Evolutionary conservation across 2,329 filamentous ascomycete species (phyloP), one percentile per base, ranked within the genome.

Genomic region (Colletotrichum australisinense): DNA sequence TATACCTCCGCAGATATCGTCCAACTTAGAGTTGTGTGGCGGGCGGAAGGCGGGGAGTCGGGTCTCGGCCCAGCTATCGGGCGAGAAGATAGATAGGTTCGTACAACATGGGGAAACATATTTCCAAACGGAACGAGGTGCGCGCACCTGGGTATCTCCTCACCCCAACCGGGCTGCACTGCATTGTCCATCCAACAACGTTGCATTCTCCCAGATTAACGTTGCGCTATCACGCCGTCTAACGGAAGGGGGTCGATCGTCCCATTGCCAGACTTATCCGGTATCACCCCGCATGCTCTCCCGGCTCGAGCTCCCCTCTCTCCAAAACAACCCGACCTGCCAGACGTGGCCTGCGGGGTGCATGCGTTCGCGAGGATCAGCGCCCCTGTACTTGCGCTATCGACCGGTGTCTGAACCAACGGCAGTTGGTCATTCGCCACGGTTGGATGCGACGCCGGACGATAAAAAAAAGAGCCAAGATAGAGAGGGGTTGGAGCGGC

Each of bases 11-110:
- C 22, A 19, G n/a, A 14, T 8, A n/a, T 38, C 35, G 32, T 49
- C 62, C 19, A 28, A 62, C 55, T 57, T 71, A 62, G 7, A 66
- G 67, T 66, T 70, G 55, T 65, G 70, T 73, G 67, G 67, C 70
- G 55, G 67, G 46, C 38, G 56, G 30, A 66, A 62, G 60, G 67
- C 60, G 67, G 60, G 69, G 69, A 57, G 56, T 28, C 70, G 67
- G 70, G 70, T 16, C 46, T 73, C 67, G 67, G 70, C 35, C 35
- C 55, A 73, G 70, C 60, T 70, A 65, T 73, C 60, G 70, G 67
- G 70, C 60, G 60, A 70, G 32, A 42, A 70, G 32, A 42, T 26
- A 65, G 49, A 46, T 60, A n/a, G n/a, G n/a, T 4, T 35, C 35
- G 28, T 65, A 28, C 60, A 62, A 22, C 60, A 19, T 53, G 53